Evolutionary conservation across 2,329 filamentous ascomycete genomes (phyloP).

Genomic region (Colletotrichum chrysophilum): DNA sequence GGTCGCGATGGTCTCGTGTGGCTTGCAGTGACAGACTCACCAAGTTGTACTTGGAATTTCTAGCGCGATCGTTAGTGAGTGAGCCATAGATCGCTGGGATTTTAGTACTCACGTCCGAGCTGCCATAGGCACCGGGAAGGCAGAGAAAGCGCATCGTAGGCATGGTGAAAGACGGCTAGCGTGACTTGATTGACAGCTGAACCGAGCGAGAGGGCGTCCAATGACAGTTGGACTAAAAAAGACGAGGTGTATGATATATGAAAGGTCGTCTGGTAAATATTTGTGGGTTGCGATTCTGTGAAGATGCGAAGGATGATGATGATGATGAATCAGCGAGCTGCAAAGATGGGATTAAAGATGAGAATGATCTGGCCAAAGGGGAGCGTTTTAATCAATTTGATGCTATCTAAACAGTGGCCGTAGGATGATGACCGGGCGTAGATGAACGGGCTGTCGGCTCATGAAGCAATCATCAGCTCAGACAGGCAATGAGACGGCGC

Average conservation of each 20-base stretch:
- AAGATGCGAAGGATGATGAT: background rate
- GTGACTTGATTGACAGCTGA: background rate
- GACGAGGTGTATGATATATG: background rate
- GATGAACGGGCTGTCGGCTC: constrained; percentile 4
- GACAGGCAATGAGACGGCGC: constrained; percentile 19
- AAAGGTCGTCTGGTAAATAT: background rate
- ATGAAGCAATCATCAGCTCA: constrained; percentile 20
- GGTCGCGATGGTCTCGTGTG: background rate
- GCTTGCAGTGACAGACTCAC: constrained; percentile 30
- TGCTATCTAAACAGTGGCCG: background rate
- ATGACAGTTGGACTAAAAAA: background rate
- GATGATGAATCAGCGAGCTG: constrained; percentile 11
- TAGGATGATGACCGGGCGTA: background rate
- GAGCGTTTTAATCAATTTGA: constrained; percentile 20
- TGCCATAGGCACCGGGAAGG: constrained; percentile 63
- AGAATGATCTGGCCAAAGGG: background rate
- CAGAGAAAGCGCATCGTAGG: constrained; percentile 60
- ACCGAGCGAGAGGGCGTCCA: background rate
- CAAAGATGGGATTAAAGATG: background rate
- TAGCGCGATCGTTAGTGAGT: constrained; percentile 28
- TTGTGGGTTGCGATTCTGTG: background rate
- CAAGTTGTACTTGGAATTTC: constrained; percentile 62
- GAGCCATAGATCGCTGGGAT: constrained; percentile 11
- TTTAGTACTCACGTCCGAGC: constrained; percentile 50
- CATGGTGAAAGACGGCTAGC: constrained; percentile 1